These are phyloP conservation scores for Stentor roeselii DNA, from an alignment of 73 alveolate species.

Conservation along the genomic window DNA sequence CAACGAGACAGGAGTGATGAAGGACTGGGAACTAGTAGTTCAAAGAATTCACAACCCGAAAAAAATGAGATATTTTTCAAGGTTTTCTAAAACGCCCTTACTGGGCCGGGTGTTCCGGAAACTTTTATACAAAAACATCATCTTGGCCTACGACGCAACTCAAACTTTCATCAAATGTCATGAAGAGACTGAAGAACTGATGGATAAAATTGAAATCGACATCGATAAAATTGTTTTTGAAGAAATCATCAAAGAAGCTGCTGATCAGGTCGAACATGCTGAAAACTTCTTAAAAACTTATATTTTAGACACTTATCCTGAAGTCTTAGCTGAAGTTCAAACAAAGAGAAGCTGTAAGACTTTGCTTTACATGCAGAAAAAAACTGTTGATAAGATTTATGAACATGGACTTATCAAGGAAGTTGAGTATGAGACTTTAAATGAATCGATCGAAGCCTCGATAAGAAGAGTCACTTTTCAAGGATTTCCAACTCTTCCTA, in stretches of 20 bases:
- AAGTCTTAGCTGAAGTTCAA: background rate
- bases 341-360: background rate
- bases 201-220: background rate
- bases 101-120: background rate
- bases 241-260: background rate
- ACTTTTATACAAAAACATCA: conserved; percentile 6
- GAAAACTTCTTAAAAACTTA: background rate
- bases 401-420: background rate
- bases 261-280: background rate
- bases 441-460: background rate
- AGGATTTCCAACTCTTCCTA: background rate
- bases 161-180: conserved; percentile 30
- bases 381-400: background rate
- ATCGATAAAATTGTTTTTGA: background rate
- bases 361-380: background rate
- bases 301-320: background rate
- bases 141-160: conserved; percentile 31
- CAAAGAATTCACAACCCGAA: background rate
- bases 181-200: conserved; percentile 10
- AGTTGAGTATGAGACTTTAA: background rate
- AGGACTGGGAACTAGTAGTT: conserved; percentile 22
- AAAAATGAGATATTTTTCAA: background rate
- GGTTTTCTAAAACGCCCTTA: background rate
- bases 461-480: background rate
- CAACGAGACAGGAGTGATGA: conserved; percentile 12